Percentiles rank a stretch among this genome's conserved stretches.
Conservation (phyloP, 2,329 filamentous ascomycete genomes). For the Sporothrix brasiliensis region DNA sequence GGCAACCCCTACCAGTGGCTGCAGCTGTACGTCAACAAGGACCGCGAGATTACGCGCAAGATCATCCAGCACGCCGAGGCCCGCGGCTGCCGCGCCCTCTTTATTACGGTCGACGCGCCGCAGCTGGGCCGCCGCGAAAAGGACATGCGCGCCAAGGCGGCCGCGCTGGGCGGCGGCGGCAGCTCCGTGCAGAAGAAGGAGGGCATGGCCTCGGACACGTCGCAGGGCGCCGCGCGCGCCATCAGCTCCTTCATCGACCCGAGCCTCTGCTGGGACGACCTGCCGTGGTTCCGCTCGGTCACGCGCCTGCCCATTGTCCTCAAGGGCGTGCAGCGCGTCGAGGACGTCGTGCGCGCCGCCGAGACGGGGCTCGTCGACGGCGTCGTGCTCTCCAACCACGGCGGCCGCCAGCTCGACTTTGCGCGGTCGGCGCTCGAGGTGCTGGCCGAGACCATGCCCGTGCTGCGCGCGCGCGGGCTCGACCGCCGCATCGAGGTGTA, state of each 20-base stretch:
- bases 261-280: constrained; percentile 87
- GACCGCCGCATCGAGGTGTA: constrained; percentile 82
- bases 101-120: constrained; percentile 97
- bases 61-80: constrained; percentile 91
- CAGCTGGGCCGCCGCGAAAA: constrained; percentile 94
- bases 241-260: constrained; percentile 98
- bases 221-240: constrained; percentile 88
- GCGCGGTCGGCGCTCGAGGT: constrained; percentile 87
- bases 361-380: constrained; percentile 76
- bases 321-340: constrained; percentile 94
- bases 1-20: constrained; percentile 87
- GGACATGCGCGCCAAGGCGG: constrained; percentile 94
- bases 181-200: constrained; percentile 80
- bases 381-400: constrained; percentile 94
- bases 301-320: constrained; percentile 94
- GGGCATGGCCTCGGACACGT: constrained; percentile 75
- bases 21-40: constrained; percentile 96
- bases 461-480: constrained; percentile 72
- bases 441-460: constrained; percentile 89
- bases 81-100: constrained; percentile 90
- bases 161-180: constrained; percentile 64
- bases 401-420: constrained; percentile 90
- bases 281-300: constrained; percentile 87
- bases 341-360: constrained; percentile 87
- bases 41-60: constrained; percentile 83